Conservation (phyloP, 768 basidiomycete species). For the Pisolithus orientalis region DNA sequence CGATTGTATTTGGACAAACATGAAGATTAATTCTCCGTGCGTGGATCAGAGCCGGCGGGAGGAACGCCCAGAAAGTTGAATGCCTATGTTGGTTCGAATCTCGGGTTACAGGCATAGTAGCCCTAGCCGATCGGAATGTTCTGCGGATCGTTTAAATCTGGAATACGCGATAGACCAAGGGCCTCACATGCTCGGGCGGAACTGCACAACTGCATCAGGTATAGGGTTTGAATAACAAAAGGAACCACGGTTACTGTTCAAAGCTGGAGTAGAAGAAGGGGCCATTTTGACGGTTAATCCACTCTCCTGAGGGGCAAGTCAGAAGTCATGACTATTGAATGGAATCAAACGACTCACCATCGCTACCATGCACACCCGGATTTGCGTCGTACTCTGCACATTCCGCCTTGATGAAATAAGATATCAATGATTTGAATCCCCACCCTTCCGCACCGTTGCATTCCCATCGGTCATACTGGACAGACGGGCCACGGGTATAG, state of each 20-base stretch:
- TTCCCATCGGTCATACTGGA: slow-evolving; percentile 27
- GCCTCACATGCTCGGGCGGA: background rate
- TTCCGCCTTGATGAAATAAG: slow-evolving; percentile 31
- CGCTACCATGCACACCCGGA: slow-evolving; percentile 3
- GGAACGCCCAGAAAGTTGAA: slow-evolving; percentile 10
- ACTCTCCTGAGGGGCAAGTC: background rate
- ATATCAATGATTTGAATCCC: slow-evolving; percentile 27
- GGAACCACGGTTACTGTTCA: background rate
- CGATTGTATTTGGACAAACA: slow-evolving; percentile 8
- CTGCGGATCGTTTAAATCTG: background rate
- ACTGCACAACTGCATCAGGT: background rate
- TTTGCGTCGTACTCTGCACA: slow-evolving; percentile 2
- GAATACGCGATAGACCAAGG: background rate
- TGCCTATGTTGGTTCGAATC: slow-evolving; percentile 5
- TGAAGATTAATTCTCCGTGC: slow-evolving; percentile 5
- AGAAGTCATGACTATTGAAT: background rate
- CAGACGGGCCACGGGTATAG: slow-evolving; percentile 23
- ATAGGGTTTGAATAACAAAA: background rate
- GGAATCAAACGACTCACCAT: background rate
- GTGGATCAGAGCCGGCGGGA: slow-evolving; percentile 2
- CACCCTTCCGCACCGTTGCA: slow-evolving; percentile 27
- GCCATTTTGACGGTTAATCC: background rate
- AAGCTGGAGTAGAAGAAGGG: background rate
- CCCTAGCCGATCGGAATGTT: background rate
- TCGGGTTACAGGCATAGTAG: background rate